These are phyloP conservation scores for Microthyrium microscopicum DNA, from an alignment of 2,329 filamentous ascomycete species.

Conservation along the genomic window DNA sequence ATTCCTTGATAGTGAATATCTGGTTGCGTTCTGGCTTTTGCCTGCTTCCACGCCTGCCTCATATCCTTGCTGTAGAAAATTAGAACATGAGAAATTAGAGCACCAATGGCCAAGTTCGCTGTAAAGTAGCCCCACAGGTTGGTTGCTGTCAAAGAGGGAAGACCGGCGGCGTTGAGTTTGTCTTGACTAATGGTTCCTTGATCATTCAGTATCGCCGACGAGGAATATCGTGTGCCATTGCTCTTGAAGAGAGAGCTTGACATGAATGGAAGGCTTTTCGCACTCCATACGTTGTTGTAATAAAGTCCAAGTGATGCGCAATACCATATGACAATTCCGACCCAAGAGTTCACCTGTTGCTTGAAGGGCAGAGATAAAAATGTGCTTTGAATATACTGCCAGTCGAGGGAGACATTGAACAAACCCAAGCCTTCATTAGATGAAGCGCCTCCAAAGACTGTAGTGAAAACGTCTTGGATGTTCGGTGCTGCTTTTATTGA, in stretches of 20 bases:
- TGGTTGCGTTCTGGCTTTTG: too few species aligned
- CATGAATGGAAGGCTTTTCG: constrained; percentile 9
- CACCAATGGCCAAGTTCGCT: constrained; percentile 1
- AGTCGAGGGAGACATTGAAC: background rate
- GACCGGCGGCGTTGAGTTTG: background rate
- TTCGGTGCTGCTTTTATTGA: too few species aligned
- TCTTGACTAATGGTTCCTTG: background rate
- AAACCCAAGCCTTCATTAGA: constrained; percentile 9
- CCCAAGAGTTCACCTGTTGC: constrained; percentile 2
- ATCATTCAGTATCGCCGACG: background rate
- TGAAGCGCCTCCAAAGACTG: constrained; percentile 8
- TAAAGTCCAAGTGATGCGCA: constrained; percentile 10
- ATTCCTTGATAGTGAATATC: too few species aligned
- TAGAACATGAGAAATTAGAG: constrained; percentile 1
- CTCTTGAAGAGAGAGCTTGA: constrained; percentile 8
- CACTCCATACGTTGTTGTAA: constrained; percentile 8
- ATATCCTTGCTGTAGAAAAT: too few species aligned
- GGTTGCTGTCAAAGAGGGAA: constrained; percentile 1
- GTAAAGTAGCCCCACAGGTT: constrained; percentile 3
- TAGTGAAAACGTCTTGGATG: constrained; percentile 9
- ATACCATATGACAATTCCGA: constrained; percentile 8
- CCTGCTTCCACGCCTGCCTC: too few species aligned
- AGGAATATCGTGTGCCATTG: background rate
- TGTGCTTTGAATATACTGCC: constrained; percentile 2
- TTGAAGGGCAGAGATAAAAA: constrained; percentile 3